Percentiles rank a stretch among this genome's conserved stretches.
Evolutionary conservation across 2,329 filamentous ascomycete species (phyloP).

Genomic region (Aspergillus sp.): DNA sequence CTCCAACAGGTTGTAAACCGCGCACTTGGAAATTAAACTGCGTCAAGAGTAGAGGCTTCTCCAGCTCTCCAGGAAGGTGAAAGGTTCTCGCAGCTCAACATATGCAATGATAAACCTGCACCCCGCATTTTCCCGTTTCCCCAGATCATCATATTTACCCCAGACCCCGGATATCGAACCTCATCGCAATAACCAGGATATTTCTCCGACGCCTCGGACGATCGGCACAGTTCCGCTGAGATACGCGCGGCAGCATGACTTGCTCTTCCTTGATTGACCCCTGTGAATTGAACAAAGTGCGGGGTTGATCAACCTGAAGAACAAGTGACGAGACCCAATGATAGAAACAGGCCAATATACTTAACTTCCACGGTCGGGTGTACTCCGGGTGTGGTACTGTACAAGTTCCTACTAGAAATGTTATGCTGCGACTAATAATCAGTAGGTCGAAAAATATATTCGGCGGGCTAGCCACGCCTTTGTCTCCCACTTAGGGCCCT

Average conservation of each 20-base stretch:
- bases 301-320: background rate
- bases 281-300: background rate
- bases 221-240: background rate
- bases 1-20: background rate
- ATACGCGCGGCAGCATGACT: background rate
- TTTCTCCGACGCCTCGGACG: background rate
- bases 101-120: background rate
- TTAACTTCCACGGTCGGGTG: background rate
- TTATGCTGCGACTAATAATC: too few species aligned
- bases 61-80: background rate
- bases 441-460: too few species aligned
- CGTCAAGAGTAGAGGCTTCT: background rate
- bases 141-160: background rate
- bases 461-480: too few species aligned
- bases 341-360: background rate
- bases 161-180: background rate
- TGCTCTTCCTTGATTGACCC: background rate
- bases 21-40: background rate
- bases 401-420: too few species aligned
- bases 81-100: background rate
- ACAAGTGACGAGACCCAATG: background rate
- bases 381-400: background rate
- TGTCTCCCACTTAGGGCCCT: too few species aligned
- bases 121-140: background rate
- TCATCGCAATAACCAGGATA: background rate